Evolutionary conservation across 73 alveolate species (phyloP).

Genomic region (Symbiodinium pilosum): DNA sequence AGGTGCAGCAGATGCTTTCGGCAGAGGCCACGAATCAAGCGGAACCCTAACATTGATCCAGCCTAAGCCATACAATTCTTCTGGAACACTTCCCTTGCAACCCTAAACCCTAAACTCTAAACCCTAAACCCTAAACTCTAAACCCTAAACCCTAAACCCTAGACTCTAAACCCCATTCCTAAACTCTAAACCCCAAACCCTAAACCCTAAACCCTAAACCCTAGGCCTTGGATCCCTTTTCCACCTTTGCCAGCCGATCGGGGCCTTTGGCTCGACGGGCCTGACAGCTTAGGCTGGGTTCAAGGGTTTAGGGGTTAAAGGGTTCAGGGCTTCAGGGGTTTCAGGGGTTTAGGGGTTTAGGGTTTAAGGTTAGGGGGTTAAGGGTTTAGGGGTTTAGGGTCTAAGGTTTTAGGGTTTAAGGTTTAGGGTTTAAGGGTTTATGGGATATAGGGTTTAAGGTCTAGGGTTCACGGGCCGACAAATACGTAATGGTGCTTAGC

Average conservation of each 20-base stretch:
- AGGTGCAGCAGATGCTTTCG: too few relatives aligned
- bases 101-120: not conserved
- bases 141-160: not conserved
- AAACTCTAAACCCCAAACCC: not conserved
- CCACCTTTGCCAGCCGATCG: not conserved
- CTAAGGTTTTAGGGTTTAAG: not conserved
- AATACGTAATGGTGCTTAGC: too few relatives aligned
- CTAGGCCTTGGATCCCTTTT: not conserved
- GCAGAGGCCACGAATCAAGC: too few relatives aligned
- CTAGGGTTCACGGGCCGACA: too few relatives aligned
- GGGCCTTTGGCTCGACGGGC: not conserved
- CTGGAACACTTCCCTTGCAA: too few relatives aligned
- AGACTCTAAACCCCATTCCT: not conserved
- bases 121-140: not conserved
- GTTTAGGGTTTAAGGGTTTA: not conserved
- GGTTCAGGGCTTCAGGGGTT: not conserved
- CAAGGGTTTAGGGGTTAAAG: not conserved
- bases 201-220: not conserved
- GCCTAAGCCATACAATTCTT: too few relatives aligned
- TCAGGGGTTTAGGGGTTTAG: not conserved
- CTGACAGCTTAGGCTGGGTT: not conserved
- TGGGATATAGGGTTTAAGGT: not conserved
- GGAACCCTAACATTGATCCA: not conserved
- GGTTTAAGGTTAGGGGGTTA: not conserved
- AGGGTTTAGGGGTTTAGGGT: not conserved